Conservation (phyloP, 1,284 basidiomycete species). For the Leccinum pachyderme region DNA sequence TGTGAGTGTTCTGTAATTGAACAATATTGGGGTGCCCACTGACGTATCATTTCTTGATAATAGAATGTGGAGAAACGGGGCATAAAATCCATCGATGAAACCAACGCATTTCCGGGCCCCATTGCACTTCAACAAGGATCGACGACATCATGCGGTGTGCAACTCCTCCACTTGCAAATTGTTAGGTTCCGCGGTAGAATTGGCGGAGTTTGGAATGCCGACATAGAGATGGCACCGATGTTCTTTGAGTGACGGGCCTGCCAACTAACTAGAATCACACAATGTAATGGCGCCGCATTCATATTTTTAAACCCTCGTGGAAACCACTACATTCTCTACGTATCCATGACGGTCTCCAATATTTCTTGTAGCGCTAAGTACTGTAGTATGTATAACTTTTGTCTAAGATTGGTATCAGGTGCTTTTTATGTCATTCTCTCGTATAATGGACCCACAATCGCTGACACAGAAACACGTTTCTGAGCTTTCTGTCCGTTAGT, state of each 20-base stretch:
- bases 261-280: too few species aligned
- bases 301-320: not conserved
- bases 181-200: not conserved
- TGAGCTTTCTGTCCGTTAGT: not conserved
- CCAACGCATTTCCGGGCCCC: not conserved
- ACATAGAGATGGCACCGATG: slow-evolving; percentile 17
- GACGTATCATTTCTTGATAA: not conserved
- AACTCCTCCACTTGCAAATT: slow-evolving; percentile 14
- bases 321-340: not conserved
- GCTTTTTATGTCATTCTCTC: not conserved
- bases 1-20: not conserved
- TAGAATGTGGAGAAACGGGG: slow-evolving; percentile 8
- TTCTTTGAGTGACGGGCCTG: not conserved
- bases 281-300: too few species aligned
- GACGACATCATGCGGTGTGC: slow-evolving; percentile 13
- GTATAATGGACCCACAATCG: not conserved
- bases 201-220: slow-evolving; percentile 13
- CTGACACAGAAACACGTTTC: not conserved
- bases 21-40: not conserved
- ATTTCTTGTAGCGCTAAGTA: not conserved
- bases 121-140: slow-evolving; percentile 18
- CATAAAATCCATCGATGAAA: not conserved
- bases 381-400: not conserved
- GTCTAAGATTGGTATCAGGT: not conserved
- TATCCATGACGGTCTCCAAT: not conserved